Base-by-base conservation (phyloP, 768 basidiomycete species). In the Podaxis mareebaensis region DNA sequence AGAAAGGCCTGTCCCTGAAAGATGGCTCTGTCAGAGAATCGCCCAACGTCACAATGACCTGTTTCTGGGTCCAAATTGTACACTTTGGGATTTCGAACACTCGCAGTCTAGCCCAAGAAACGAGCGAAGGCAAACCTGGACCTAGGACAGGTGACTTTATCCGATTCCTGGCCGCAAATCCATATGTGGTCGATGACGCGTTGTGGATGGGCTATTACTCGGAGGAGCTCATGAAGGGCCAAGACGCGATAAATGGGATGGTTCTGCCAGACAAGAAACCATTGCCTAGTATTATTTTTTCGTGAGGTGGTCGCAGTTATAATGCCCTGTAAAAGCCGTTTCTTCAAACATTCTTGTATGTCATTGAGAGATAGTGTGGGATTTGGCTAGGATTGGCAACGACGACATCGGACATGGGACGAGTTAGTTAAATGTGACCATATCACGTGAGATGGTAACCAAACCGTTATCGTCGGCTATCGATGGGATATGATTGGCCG, bases 11-110 rank as follows among this genome's bases (percentile, higher is more conserved):
- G 78, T 79, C 60, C 58, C 68, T 7, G 57, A 72, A 53, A 79
- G 74, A 12, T 54, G 70, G 53, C 77, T 71, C 67, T 48, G 72
- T 28, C 75, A 78, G 53, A 75, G 78, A 7, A 71, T 69, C 7
- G 73, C 70, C 6, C 74, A 75, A 81, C 60, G 58, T 81, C 52
- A 79, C 80, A 22, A 80, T 83, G 81, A 79, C 81, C 0, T 83
- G 80, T 64, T 81, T 82, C 67, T 82, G 81, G 80, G 77, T 81
- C 55, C 80, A 83, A 66, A 73, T 81, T 22, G 79, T 81, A 17
- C 80, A 81, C 61, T 78, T 81, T 53, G 80, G 78, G 0, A 82
- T 82, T 53, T 74, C 69, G 10, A 77, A 75, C 61, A 75, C 74
- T 63, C 69, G 71, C 17, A 65, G 71, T 51, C 61, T 65, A 3